These are phyloP conservation scores for Skeletonema costatum DNA, from an alignment of 108 stramenopile genomes.

Conservation along the genomic window DNA sequence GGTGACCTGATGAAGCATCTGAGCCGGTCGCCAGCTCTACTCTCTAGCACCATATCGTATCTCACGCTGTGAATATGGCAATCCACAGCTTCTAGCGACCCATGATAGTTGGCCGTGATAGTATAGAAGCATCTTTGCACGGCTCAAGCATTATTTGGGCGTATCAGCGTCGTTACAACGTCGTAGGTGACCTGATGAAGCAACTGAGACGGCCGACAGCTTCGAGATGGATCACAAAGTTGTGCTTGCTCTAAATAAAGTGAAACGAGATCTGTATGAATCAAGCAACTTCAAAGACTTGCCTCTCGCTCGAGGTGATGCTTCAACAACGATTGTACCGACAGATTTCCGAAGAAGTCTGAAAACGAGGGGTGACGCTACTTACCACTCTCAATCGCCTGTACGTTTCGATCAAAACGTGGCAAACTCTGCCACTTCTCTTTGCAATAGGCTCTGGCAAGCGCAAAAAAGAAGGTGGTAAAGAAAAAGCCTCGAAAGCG, in stretches of 20 bases:
- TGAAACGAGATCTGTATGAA: background rate
- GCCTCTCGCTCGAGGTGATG: background rate
- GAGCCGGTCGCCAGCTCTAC: no score
- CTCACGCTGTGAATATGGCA: no score
- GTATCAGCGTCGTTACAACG: no score
- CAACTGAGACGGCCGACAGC: no score
- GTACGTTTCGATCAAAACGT: conserved; percentile 1
- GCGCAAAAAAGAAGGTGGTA: background rate
- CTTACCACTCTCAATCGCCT: background rate
- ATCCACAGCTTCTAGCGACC: no score
- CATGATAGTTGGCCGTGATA: no score
- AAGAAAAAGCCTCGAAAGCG: conserved; percentile 4
- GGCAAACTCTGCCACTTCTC: background rate
- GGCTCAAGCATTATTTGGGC: no score
- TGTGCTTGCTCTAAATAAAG: background rate
- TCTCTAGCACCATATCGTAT: no score
- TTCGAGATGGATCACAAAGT: no score
- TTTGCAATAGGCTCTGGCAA: background rate
- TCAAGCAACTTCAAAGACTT: background rate
- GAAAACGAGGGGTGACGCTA: background rate
- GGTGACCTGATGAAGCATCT: no score
- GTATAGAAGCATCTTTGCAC: no score
- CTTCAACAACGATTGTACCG: background rate
- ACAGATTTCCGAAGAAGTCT: background rate
- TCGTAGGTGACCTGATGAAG: no score